Percentiles rank a stretch among this genome's conserved stretches.
phyloP scores from a whole-genome alignment of 208 protist genomes.

The Leishmania aethiopica region DNA sequence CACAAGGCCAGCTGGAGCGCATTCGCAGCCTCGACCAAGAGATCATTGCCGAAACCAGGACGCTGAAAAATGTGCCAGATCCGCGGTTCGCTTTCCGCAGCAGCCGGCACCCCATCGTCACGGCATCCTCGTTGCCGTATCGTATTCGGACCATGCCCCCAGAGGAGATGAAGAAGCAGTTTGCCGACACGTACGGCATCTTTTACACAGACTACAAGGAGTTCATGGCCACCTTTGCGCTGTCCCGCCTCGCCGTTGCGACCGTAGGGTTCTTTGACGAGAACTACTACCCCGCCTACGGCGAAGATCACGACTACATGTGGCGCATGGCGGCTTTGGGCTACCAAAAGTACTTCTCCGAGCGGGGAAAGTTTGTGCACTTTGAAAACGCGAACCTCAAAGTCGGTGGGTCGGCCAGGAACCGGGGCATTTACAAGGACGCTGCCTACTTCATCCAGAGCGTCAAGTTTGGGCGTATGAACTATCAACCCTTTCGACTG shows the following conservation, averaged over 20 bases:
- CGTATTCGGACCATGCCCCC: constrained; percentile 39
- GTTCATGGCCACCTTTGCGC: constrained; percentile 35
- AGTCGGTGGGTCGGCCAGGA: not conserved
- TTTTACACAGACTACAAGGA: constrained; percentile 31
- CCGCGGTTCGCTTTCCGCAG: constrained; percentile 23
- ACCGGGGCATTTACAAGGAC: constrained; percentile 18
- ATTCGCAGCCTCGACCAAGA: constrained; percentile 13
- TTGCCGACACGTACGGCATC: constrained; percentile 19
- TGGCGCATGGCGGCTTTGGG: constrained; percentile 33
- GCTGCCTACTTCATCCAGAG: constrained; percentile 6
- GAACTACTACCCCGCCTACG: constrained; percentile 61
- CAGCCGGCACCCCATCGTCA: constrained; percentile 13
- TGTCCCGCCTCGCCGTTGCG: constrained; percentile 44
- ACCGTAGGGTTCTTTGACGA: constrained; percentile 59
- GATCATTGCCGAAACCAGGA: constrained; percentile 19
- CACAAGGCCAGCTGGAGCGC: constrained; percentile 2
- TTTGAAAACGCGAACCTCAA: constrained; percentile 31
- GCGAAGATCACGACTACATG: constrained; percentile 52
- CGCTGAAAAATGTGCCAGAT: not conserved
- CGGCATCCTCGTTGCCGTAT: constrained; percentile 44
- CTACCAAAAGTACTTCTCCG: constrained; percentile 25
- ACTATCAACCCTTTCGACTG: constrained; percentile 23
- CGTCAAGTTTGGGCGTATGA: constrained; percentile 28
- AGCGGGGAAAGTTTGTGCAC: constrained; percentile 19
- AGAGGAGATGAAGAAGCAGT: constrained; percentile 16